These are phyloP conservation scores for Prinsepia uniflora DNA, from an alignment of 306 rosid genomes.

Conservation along the genomic window DNA sequence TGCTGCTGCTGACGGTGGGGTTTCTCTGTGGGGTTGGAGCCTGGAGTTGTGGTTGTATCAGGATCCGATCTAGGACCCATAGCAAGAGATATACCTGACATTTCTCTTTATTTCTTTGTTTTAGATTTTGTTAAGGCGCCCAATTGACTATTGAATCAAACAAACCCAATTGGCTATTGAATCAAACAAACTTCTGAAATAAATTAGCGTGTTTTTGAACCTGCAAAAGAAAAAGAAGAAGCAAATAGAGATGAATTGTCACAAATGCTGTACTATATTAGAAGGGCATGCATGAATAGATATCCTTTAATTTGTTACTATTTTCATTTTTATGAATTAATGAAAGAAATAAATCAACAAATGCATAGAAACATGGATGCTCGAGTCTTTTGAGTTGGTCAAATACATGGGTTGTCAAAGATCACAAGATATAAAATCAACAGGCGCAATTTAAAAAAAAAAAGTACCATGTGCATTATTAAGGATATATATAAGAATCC, in stretches of 20 bases:
- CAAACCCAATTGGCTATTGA: background rate
- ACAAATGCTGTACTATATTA: no score
- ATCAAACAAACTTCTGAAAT: background rate
- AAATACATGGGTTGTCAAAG: no score
- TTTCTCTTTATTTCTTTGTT: background rate
- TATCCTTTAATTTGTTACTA: no score
- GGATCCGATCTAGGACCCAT: conserved; percentile 38
- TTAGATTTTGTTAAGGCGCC: background rate
- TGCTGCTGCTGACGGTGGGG: conserved; percentile 6
- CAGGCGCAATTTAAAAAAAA: background rate
- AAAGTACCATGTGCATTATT: no score
- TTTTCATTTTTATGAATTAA: no score
- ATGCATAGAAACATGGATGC: no score
- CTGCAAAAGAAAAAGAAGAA: background rate
- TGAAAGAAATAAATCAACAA: no score
- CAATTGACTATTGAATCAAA: background rate
- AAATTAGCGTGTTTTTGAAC: background rate
- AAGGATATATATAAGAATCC: no score
- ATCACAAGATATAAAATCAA: no score
- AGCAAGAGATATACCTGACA: conserved; percentile 74
- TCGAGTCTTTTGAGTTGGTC: no score
- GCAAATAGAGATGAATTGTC: background rate
- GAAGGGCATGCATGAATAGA: no score
- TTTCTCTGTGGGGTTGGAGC: conserved; percentile 3
- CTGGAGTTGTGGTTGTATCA: conserved; percentile 13